These are phyloP conservation scores for Schrenkiella parvula DNA, from an alignment of 345 rosid species.

Conservation along the genomic window DNA sequence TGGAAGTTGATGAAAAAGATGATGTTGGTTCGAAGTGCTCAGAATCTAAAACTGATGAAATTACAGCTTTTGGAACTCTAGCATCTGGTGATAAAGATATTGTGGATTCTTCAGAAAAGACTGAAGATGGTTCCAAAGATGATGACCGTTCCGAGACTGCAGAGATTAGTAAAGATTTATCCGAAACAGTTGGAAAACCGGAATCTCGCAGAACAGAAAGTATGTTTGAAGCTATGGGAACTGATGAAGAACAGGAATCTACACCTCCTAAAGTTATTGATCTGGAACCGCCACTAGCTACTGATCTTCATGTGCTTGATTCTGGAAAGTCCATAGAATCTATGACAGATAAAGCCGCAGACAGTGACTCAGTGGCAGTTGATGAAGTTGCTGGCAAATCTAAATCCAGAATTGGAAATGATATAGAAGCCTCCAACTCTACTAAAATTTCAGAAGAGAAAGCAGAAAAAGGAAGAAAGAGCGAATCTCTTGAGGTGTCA, in stretches of 20 bases:
- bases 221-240: background rate
- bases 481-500: background rate
- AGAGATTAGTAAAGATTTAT: constrained; percentile 8
- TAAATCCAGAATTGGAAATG: constrained; percentile 1
- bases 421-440: constrained; percentile 1
- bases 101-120: constrained; percentile 21
- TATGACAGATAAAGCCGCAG: background rate
- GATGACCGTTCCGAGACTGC: background rate
- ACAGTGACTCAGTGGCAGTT: constrained; percentile 5
- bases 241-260: constrained; percentile 7
- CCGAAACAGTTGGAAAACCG: background rate
- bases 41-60: constrained; percentile 22
- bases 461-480: constrained; percentile 15
- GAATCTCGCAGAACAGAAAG: background rate
- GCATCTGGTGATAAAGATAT: constrained; percentile 13
- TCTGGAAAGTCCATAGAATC: constrained; percentile 9
- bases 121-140: constrained; percentile 18
- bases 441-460: constrained; percentile 9
- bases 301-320: constrained; percentile 19
- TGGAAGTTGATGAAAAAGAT: constrained; percentile 28
- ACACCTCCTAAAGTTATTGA: background rate
- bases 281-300: constrained; percentile 2
- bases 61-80: constrained; percentile 2
- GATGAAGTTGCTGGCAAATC: constrained; percentile 14
- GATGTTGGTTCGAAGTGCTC: constrained; percentile 10